Evolutionary conservation across 2,329 filamentous ascomycete genomes (phyloP), one percentile per base, ranked within the genome.

Genomic region (Grosmannia clavigera): DNA sequence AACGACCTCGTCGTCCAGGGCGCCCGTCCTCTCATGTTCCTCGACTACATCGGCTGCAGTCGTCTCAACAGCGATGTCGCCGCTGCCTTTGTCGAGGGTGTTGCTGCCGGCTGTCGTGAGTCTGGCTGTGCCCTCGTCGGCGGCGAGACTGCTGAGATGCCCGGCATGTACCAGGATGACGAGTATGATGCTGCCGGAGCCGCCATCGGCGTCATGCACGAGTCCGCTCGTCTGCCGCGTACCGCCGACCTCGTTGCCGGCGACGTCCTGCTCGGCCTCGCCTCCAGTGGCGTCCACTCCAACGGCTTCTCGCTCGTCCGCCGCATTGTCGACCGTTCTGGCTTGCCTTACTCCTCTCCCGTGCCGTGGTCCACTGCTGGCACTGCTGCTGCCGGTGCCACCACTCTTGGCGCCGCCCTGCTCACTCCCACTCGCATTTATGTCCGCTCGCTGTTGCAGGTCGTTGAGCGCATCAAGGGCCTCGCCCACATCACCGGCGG

Each of bases 71-170:
- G 92, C 10, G 78, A 84, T 46, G 84, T 84, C 5, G 90, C 91
- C 0, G 85, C 88, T 12, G 81, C 84, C n/a, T 97, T 99, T 69
- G 88, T 99, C 50, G 83, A 90, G 68, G 92, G 94, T 64, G 91
- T 99, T 3, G 91, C 92, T 2, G 81, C 86, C 35, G 94, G 94
- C 55, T 99, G 94, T 74, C 83, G 84, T 62, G 83, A 91, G 68
- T 84, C 92, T 0, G 87, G 87, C 53, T 96, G 92, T 69, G 92
- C 92, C 19, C 81, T 99, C 3, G 88, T 97, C n/a, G 94, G 94
- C 48, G 94, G 94, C 53, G 94, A 99, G 75, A 99, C 94, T 0
- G 94, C 94, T 7, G 94, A 99, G 75, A 97, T 99, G 94, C 92
- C 92, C 0, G 92, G 92, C 59, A 90, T 97, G 78, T 96, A 96